Percentiles rank a stretch among this genome's conserved stretches.
Evolutionary conservation across 257 asterid species (phyloP).

Genomic region (Apocynum venetum): DNA sequence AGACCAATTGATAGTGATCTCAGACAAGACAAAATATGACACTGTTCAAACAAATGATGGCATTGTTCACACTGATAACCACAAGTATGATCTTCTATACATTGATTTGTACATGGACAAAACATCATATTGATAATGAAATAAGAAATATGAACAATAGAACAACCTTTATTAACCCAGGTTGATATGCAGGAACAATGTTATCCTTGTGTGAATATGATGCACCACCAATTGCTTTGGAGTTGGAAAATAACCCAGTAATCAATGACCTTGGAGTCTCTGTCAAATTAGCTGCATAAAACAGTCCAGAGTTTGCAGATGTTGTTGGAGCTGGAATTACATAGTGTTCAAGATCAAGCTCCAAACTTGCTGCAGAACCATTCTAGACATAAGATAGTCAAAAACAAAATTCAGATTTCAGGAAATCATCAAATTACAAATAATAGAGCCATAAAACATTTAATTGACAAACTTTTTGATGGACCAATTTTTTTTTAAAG

Average conservation of each 20-base stretch:
- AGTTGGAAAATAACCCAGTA: constrained; percentile 55
- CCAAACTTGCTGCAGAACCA: constrained; percentile 78
- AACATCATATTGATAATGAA: constrained; percentile 18
- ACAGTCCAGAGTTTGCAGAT: constrained; percentile 65
- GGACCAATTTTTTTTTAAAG: background rate
- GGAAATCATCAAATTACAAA: background rate
- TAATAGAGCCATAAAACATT: background rate
- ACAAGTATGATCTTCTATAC: too few relatives aligned
- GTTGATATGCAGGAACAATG: constrained; percentile 51
- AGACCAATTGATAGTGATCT: background rate
- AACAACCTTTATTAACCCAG: constrained; percentile 46
- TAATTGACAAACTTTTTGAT: background rate
- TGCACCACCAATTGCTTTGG: constrained; percentile 48
- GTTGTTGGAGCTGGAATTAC: constrained; percentile 89
- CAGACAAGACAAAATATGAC: background rate
- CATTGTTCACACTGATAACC: too few relatives aligned
- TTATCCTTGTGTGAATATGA: constrained; percentile 36
- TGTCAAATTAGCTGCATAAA: constrained; percentile 90
- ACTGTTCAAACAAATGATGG: background rate
- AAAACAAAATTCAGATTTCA: constrained; percentile 2
- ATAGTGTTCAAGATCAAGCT: constrained; percentile 95
- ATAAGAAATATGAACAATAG: constrained; percentile 15
- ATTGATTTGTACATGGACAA: background rate
- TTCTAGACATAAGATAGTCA: constrained; percentile 38
- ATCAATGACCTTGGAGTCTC: constrained; percentile 88